Evolutionary conservation across 257 asterid genomes (phyloP).

Genomic region (Solanum phureja): DNA sequence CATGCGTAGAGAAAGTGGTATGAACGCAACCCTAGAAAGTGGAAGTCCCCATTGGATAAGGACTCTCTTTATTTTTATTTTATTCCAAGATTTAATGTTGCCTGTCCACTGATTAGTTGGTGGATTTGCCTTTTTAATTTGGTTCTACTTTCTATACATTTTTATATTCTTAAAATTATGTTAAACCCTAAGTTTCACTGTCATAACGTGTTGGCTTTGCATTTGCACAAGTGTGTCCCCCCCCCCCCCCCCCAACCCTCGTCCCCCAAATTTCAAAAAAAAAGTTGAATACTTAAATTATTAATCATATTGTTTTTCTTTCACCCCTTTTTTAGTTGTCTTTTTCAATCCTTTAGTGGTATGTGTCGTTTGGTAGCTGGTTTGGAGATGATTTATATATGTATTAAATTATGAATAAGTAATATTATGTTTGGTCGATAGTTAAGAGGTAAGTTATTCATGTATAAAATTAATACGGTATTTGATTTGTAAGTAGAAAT

Average conservation of each 20-base stretch:
- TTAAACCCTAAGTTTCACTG: constrained; percentile 6
- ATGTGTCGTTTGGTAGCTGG: background rate
- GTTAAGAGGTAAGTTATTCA: background rate
- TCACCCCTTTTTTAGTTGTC: background rate
- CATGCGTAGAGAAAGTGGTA: constrained; percentile 3
- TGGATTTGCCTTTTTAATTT: constrained; percentile 17
- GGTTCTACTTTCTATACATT: background rate
- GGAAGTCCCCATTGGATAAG: constrained; percentile 20
- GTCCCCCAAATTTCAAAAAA: background rate
- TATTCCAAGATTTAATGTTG: constrained; percentile 7
- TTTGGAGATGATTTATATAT: background rate
- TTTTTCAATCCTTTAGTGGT: background rate
- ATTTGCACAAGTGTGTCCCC: background rate
- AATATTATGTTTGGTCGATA: background rate
- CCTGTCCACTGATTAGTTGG: constrained; percentile 30
- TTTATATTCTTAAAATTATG: background rate
- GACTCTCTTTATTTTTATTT: background rate
- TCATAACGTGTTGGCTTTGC: constrained; percentile 23
- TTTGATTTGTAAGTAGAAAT: background rate
- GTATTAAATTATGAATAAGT: background rate
- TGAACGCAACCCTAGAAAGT: constrained; percentile 26
- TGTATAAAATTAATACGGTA: background rate
- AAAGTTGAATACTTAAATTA: background rate
- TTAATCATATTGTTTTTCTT: background rate
- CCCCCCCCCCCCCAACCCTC: background rate